Percentiles rank a stretch among this genome's conserved stretches.
phyloP scores from a whole-genome alignment of 352 stramenopile species.

The Phytophthora kernoviae region DNA sequence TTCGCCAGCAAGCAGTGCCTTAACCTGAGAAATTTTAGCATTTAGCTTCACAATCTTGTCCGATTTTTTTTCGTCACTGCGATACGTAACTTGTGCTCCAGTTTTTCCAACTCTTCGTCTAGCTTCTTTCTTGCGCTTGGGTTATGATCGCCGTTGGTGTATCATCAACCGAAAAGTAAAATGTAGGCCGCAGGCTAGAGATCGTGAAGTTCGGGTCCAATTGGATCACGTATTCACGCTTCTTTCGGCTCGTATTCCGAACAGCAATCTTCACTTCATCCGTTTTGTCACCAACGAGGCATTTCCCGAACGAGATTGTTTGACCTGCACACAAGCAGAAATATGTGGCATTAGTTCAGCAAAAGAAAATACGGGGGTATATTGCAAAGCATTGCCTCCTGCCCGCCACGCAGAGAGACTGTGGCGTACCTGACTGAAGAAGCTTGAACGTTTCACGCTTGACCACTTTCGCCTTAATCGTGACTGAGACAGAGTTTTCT shows the following conservation, averaged over 20 bases:
- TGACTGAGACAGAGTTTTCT: conserved; percentile 87
- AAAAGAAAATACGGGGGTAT: conserved; percentile 2
- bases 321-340: conserved; percentile 49
- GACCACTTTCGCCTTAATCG: conserved; percentile 90
- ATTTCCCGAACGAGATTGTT: conserved; percentile 85
- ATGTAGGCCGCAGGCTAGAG: conserved; percentile 68
- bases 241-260: conserved; percentile 89
- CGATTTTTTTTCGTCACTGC: conserved; percentile 89
- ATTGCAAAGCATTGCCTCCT: not conserved
- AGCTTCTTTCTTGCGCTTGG: conserved; percentile 90
- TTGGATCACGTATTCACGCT: conserved; percentile 88
- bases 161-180: conserved; percentile 86
- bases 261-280: conserved; percentile 86
- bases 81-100: conserved; percentile 90
- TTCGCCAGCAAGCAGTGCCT: conserved; percentile 79
- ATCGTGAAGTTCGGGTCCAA: conserved; percentile 75
- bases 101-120: conserved; percentile 89
- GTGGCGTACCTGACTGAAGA: conserved; percentile 77
- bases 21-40: conserved; percentile 80
- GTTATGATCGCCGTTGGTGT: conserved; percentile 84
- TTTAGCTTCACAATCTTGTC: conserved; percentile 90
- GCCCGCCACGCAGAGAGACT: not conserved
- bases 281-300: conserved; percentile 83
- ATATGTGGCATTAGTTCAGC: not conserved
- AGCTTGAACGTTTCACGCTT: conserved; percentile 92